phyloP scores from a whole-genome alignment of 2,329 filamentous ascomycete species.

The Verticillium dahliae region DNA sequence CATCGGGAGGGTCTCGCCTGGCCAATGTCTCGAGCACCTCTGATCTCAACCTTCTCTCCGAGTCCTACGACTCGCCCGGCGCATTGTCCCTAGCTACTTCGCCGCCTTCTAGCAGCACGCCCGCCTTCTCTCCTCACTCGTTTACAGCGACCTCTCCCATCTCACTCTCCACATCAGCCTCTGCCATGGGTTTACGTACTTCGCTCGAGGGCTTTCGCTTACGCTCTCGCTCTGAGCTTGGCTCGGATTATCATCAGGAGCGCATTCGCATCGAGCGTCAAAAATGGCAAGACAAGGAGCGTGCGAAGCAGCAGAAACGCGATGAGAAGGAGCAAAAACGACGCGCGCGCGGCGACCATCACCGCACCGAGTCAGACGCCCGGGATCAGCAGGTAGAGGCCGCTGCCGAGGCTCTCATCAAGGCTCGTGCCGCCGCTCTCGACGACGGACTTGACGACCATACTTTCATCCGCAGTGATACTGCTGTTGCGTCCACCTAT shows the following conservation, averaged over 20 bases:
- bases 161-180: conserved; percentile 29
- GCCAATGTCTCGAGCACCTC: conserved; percentile 40
- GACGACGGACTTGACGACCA: conserved; percentile 14
- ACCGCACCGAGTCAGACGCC: conserved; percentile 31
- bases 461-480: conserved; percentile 11
- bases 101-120: conserved; percentile 19
- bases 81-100: conserved; percentile 19
- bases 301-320: conserved; percentile 55
- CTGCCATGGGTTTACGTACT: conserved; percentile 45
- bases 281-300: conserved; percentile 57
- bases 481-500: conserved; percentile 10
- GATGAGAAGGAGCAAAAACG: conserved; percentile 52
- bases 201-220: conserved; percentile 57
- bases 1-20: conserved; percentile 26
- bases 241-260: conserved; percentile 44
- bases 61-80: conserved; percentile 25
- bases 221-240: conserved; percentile 54
- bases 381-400: conserved; percentile 49
- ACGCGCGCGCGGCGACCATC: conserved; percentile 38
- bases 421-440: conserved; percentile 1
- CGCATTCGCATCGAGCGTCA: conserved; percentile 55
- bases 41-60: conserved; percentile 33
- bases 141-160: conserved; percentile 15
- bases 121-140: conserved; percentile 16
- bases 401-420: conserved; percentile 29